Conservation (phyloP, 192 early-diverging fungal genomes). For the Podila minutissima region DNA sequence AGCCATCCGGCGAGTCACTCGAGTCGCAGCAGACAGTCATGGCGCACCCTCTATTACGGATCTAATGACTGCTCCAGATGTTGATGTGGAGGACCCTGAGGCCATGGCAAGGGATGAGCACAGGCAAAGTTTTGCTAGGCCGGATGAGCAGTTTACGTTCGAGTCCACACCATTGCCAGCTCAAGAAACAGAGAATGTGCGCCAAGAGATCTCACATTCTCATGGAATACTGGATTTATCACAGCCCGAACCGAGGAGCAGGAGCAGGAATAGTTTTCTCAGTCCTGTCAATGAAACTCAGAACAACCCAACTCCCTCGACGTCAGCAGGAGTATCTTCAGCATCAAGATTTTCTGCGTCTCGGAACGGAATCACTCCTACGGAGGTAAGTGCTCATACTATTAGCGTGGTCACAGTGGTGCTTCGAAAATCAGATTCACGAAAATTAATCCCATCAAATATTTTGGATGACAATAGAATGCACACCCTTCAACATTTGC, state of each 20-base stretch:
- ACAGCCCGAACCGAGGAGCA: neutral
- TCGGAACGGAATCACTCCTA: too few relatives aligned
- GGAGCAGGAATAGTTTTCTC: too few relatives aligned
- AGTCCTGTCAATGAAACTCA: too few relatives aligned
- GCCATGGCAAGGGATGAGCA: neutral
- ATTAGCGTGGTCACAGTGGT: too few relatives aligned
- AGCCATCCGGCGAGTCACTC: constrained; percentile 13
- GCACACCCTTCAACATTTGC: neutral
- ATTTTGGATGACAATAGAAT: neutral
- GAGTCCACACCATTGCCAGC: constrained; percentile 8
- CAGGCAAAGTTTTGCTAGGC: constrained; percentile 7
- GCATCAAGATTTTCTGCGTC: too few relatives aligned
- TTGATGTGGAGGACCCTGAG: neutral
- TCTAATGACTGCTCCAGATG: constrained; percentile 19
- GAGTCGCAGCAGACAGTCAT: constrained; percentile 15
- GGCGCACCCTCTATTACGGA: constrained; percentile 14
- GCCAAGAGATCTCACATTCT: neutral
- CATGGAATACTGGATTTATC: neutral
- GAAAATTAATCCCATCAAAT: too few relatives aligned
- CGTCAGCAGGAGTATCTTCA: too few relatives aligned
- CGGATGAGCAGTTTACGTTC: constrained; percentile 19
- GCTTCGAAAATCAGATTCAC: too few relatives aligned
- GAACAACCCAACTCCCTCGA: too few relatives aligned
- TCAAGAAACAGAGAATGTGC: neutral
- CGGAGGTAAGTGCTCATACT: too few relatives aligned